These are phyloP conservation scores for Rhododendron ferrugineum DNA, from an alignment of 148 eudicot species.

Conservation along the genomic window DNA sequence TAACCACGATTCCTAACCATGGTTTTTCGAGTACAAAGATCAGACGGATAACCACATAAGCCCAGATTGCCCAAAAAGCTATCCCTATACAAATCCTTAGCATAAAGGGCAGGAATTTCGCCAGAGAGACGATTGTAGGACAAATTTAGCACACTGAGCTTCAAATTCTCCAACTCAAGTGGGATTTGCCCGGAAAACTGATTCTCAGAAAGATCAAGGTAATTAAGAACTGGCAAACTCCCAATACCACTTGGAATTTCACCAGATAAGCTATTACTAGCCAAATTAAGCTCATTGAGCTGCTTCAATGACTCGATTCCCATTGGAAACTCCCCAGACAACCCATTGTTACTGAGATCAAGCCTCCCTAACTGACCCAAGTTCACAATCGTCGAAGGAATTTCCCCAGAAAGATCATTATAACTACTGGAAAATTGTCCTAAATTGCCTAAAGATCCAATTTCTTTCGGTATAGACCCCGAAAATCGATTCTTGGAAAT, in stretches of 20 bases:
- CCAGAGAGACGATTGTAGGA: constrained; percentile 39
- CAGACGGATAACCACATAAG: constrained; percentile 20
- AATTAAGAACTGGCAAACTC: constrained; percentile 33
- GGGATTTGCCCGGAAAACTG: constrained; percentile 39
- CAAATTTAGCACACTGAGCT: constrained; percentile 39
- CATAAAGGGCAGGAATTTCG: constrained; percentile 28
- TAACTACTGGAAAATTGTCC: constrained; percentile 23
- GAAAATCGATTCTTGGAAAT: constrained; percentile 32
- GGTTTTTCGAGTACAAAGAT: constrained; percentile 15
- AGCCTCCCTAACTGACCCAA: constrained; percentile 28
- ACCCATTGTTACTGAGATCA: constrained; percentile 36
- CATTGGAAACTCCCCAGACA: constrained; percentile 28
- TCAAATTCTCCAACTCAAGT: constrained; percentile 30
- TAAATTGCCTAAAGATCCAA: constrained; percentile 29
- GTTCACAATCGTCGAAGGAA: constrained; percentile 25
- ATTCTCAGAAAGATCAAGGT: constrained; percentile 48
- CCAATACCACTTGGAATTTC: constrained; percentile 42
- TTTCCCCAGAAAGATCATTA: constrained; percentile 31
- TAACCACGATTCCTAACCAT: background rate
- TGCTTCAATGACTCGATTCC: constrained; percentile 26
- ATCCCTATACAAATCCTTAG: constrained; percentile 19
- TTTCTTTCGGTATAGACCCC: constrained; percentile 33
- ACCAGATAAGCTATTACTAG: constrained; percentile 35
- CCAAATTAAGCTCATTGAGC: constrained; percentile 42
- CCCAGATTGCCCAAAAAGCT: constrained; percentile 48